Evolutionary conservation across 2,329 filamentous ascomycete species (phyloP), one percentile per base, ranked within the genome.

Genomic region (Botryotinia globosa): DNA sequence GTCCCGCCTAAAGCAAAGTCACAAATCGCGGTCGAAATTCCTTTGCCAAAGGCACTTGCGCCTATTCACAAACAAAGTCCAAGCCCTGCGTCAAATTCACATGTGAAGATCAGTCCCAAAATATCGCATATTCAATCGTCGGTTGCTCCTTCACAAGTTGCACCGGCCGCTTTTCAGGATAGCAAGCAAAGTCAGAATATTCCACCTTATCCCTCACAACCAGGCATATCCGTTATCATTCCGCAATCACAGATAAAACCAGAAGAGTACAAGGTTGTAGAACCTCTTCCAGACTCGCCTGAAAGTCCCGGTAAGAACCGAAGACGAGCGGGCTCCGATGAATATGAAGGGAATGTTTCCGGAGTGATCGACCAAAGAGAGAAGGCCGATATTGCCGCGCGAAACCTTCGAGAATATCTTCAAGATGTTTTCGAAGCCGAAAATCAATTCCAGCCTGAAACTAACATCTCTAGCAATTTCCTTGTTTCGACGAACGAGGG

Each of bases 311-410:
- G 76, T 9, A 76, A 74, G 75, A 91, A 88, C 77, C 80, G 86
- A 72, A 90, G 88, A 74, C 82, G 83, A 54, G 83, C 85, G 37
- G 83, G 84, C 34, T 81, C 83, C 32, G 84, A 87, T 67, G 85
- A 85, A 12, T 85, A 87, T 20, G 87, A 88, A 72, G 88, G 87
- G 67, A 81, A 88, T 4, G 83, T 91, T 32, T 85, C 88, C 25
- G 82, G 90, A 62, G 89, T 88, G 59, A 84, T 94, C 3, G 94
- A 97, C 78, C 93, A 97, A 81, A 91, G 91, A 68, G 91, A 97
- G 77, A 90, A 94, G 78, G 92, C 91, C 7, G 91, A 97, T 77
- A 86, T 89, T 18, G 91, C 93, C 61, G 85, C 94, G 63, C 84
- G 90, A 70, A 89, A 90, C 71, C 83, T 99, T 20, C 88, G 91